Base-by-base conservation (phyloP, 495 filamentous ascomycete species). In the Penicillium flavigenum region DNA sequence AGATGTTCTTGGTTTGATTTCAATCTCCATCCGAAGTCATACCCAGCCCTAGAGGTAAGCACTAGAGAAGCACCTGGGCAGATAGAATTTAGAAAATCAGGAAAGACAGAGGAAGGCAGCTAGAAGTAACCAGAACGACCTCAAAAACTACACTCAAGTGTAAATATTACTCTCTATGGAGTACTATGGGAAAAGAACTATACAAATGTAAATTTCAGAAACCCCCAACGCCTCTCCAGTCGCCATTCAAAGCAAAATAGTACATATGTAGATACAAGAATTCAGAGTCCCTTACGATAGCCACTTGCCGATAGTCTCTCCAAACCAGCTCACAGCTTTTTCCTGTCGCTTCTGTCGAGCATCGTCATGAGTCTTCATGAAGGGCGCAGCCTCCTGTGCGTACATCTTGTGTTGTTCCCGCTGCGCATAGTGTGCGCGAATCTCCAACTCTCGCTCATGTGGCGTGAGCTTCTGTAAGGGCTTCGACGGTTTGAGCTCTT, bases 401-500 rank as follows among this genome's bases (percentile, higher is more conserved):
- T 86, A 78, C 42, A 83, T 65, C 19, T 78, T 76, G 52, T 78
- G 83, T 41, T 83, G 83, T 56, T 79, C 76, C 45, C 83, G 65
- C 54, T 90, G 84, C 20, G 82, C 83, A 58, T 80, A 73, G 52
- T 88, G 74, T 10, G 86, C 81, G 63, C 79, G 73, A 55, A 88
- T 85, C 63, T 91, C 87, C 27, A 90, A 67, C 51, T 83, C 82
- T 20, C 86, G 74, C 59, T 90, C 86, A 49, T 81, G 76, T 4
- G 83, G 83, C 0, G 77, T 77, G 20, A 91, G 73, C 46, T 82
- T 77, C 39, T 86, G 78, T 54, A 89, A 66, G 20, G 75, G 71
- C 62, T 81, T 76, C 51, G 77, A 79, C 39, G 87, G 77, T 51
- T 69, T 72, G 46, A 72, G 68, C 19, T 69, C 72, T 29, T 56